These are phyloP conservation scores for Colletotrichum musicola DNA, from an alignment of 2,329 filamentous ascomycete species.

Conservation along the genomic window DNA sequence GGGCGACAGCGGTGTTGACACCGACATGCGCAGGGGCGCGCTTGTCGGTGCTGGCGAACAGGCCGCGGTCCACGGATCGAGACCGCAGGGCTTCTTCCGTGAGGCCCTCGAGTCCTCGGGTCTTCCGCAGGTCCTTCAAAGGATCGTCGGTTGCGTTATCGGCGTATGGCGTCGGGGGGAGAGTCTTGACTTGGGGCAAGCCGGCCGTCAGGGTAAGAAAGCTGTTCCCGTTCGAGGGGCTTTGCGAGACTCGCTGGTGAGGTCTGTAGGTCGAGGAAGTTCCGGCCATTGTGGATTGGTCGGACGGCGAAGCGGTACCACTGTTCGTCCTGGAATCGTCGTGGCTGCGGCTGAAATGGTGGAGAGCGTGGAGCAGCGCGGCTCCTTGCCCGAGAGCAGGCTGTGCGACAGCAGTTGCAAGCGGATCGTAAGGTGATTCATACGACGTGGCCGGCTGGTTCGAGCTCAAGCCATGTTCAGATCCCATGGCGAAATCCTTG, in stretches of 20 bases:
- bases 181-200: slow-evolving; percentile 37
- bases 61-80: slow-evolving; percentile 72
- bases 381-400: slow-evolving; percentile 17
- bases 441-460: slow-evolving; percentile 80
- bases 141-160: slow-evolving; percentile 52
- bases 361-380: slow-evolving; percentile 18
- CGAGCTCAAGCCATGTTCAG: slow-evolving; percentile 78
- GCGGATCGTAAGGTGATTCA: slow-evolving; percentile 56
- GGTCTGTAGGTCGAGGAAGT: slow-evolving; percentile 41
- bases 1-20: slow-evolving; percentile 71
- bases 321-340: slow-evolving; percentile 25
- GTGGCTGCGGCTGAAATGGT: slow-evolving; percentile 5
- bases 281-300: slow-evolving; percentile 31
- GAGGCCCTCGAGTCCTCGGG: slow-evolving; percentile 53
- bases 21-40: slow-evolving; percentile 74
- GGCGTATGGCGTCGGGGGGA: slow-evolving; percentile 53
- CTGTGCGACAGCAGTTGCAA: slow-evolving; percentile 49
- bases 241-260: slow-evolving; percentile 57
- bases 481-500: slow-evolving; percentile 53
- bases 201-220: slow-evolving; percentile 57
- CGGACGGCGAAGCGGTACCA: slow-evolving; percentile 33
- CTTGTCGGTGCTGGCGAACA: slow-evolving; percentile 72
- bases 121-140: slow-evolving; percentile 59
- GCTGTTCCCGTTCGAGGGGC: slow-evolving; percentile 58
- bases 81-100: slow-evolving; percentile 66